Conservation (phyloP, 1,284 basidiomycete species). For the Mycosarcoma maydis region DNA sequence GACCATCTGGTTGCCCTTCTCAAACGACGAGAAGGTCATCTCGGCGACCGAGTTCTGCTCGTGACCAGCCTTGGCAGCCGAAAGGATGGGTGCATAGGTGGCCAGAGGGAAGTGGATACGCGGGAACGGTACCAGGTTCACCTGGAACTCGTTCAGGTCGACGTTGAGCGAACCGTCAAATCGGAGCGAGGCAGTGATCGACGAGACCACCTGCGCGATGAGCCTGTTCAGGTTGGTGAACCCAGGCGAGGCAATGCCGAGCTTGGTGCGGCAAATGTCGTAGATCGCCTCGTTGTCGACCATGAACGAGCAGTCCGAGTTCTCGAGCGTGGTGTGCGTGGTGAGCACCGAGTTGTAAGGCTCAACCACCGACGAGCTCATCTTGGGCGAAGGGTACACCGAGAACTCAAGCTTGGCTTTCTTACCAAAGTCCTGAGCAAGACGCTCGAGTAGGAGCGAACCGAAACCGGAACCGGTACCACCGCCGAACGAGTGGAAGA, state of each 20-base stretch:
- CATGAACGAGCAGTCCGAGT: constrained; percentile 88
- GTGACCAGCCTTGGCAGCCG: constrained; percentile 81
- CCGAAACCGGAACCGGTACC: constrained; percentile 99
- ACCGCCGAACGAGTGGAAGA: constrained; percentile 99
- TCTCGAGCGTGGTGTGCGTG: constrained; percentile 98
- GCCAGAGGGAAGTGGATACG: constrained; percentile 99
- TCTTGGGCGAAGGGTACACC: constrained; percentile 80
- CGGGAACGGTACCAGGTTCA: constrained; percentile 83
- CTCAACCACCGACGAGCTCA: constrained; percentile 96
- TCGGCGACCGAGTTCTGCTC: constrained; percentile 98
- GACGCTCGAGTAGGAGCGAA: constrained; percentile 91
- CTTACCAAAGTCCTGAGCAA: constrained; percentile 98
- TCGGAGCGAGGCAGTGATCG: constrained; percentile 93
- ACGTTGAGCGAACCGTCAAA: constrained; percentile 99
- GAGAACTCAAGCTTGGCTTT: constrained; percentile 99
- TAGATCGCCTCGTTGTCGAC: constrained; percentile 76
- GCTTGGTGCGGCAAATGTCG: constrained; percentile 97
- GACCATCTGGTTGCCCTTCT: constrained; percentile 96
- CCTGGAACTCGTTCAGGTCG: constrained; percentile 98
- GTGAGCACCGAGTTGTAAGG: constrained; percentile 99
- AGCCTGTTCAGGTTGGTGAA: constrained; percentile 95
- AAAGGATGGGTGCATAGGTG: constrained; percentile 93
- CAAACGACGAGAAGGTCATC: constrained; percentile 99
- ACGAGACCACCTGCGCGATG: constrained; percentile 94
- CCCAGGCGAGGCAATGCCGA: constrained; percentile 85